phyloP scores from a whole-genome alignment of 192 early-diverging fungal species.

The Linnemannia exigua region DNA sequence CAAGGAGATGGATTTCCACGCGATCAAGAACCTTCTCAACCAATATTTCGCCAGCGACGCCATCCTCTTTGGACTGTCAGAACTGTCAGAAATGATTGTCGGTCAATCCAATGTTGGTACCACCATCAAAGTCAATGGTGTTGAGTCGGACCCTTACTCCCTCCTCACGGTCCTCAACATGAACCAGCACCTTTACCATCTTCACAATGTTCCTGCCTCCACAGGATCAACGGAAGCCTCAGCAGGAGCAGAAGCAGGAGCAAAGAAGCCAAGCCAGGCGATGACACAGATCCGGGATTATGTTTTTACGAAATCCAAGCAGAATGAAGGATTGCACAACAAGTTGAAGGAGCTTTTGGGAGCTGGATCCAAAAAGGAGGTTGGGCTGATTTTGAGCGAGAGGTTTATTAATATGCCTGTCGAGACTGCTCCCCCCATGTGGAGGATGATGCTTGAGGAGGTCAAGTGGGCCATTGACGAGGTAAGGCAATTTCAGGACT shows the following conservation, averaged over 20 bases:
- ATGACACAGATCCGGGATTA: constrained; percentile 73
- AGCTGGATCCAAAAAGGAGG: constrained; percentile 45
- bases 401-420: constrained; percentile 98
- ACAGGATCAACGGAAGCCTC: constrained; percentile 21
- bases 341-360: constrained; percentile 54
- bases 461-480: constrained; percentile 80
- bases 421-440: constrained; percentile 91
- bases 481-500: constrained; percentile 54
- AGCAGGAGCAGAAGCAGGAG: background rate
- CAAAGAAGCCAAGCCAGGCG: constrained; percentile 58
- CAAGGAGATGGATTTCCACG: constrained; percentile 90
- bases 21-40: constrained; percentile 87
- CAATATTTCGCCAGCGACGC: constrained; percentile 87
- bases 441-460: constrained; percentile 90
- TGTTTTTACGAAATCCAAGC: constrained; percentile 72
- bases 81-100: constrained; percentile 88
- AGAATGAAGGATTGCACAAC: constrained; percentile 54
- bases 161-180: constrained; percentile 85
- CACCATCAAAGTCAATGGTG: constrained; percentile 88
- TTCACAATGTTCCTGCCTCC: constrained; percentile 23
- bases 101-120: constrained; percentile 83
- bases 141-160: constrained; percentile 90
- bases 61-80: constrained; percentile 79
- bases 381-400: constrained; percentile 86
- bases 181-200: constrained; percentile 66